phyloP scores from a whole-genome alignment of 371 early-diverging fungal genomes.

The Mucor sp. region DNA sequence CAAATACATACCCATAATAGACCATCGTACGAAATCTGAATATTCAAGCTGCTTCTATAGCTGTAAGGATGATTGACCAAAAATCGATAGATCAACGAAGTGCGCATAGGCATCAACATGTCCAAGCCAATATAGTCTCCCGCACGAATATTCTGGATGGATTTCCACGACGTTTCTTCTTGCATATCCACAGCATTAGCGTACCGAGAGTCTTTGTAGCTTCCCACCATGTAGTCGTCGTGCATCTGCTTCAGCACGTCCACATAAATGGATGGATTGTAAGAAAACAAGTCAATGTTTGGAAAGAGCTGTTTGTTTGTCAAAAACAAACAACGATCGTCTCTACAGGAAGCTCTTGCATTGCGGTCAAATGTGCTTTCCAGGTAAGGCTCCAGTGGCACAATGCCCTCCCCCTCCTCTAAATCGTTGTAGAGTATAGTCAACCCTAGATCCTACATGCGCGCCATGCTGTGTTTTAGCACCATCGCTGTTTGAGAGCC shows the following conservation, averaged over 20 bases:
- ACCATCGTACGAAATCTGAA: constrained; percentile 52
- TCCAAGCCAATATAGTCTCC: constrained; percentile 70
- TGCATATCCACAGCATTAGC: constrained; percentile 56
- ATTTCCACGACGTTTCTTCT: constrained; percentile 47
- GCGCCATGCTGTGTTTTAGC: no score
- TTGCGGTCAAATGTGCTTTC: constrained; percentile 13
- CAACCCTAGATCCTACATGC: constrained; percentile 23
- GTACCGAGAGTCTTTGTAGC: constrained; percentile 29
- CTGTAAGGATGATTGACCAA: constrained; percentile 39
- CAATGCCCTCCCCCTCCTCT: constrained; percentile 12
- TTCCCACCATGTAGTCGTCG: constrained; percentile 36
- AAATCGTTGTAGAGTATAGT: constrained; percentile 38
- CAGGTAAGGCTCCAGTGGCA: constrained; percentile 4
- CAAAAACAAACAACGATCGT: constrained; percentile 62
- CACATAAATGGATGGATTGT: constrained; percentile 53
- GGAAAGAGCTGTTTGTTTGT: constrained; percentile 59
- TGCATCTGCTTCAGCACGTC: constrained; percentile 48
- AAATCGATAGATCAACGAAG: constrained; percentile 46
- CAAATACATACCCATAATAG: constrained; percentile 39
- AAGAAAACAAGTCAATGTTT: constrained; percentile 50
- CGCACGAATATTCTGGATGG: constrained; percentile 31
- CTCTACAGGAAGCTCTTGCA: constrained; percentile 48
- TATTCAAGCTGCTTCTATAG: constrained; percentile 29
- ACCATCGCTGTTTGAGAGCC: no score
- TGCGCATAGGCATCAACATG: constrained; percentile 57